Evolutionary conservation across 2,329 filamentous ascomycete genomes (phyloP), one percentile per base, ranked within the genome.

Genomic region (Fusarium napiforme): DNA sequence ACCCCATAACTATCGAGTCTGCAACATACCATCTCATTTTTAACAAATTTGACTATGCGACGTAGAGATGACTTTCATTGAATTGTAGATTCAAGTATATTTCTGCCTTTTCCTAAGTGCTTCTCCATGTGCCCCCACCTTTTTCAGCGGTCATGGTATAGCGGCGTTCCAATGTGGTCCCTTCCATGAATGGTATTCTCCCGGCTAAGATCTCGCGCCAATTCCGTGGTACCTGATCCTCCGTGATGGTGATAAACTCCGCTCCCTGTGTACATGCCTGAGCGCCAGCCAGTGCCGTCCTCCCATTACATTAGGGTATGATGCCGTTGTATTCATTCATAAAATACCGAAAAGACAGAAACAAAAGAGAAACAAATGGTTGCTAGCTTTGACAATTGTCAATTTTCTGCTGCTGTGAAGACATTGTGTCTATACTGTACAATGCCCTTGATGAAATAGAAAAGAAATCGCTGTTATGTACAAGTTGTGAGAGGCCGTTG

Each of bases 291-390:
- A 50, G 62, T 64, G 70, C 60, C 69, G 58, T 69, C 58, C 72
- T 69, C 72, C 67, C 77, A 78, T 78, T 78, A 78, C 74, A 78
- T 78, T 78, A 78, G 75, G 75, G 70, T 75, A 74, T 77, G 77
- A 67, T 75, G 69, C 49, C 64, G 55, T 76, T 69, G 43, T 67
- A 47, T 73, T 71, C 71, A 77, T 76, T 74, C 75, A 62, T 78
- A 43, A 74, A 67, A 60, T 69, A 43, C 47, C 34, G 36, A 39
- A 46, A 52, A 42, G 36, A 66, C 43, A 34, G 52, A 56, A 45
- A 72, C 63, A 74, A 63, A 69, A 30, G 60, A 61, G 67, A 68
- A 67, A 57, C 53, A 52, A 45, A 60, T 43, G 50, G 57, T 75
- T 61, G 71, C 65, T 70, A 37, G 59, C 30, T 64, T 56, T 63